Percentiles rank a stretch among this genome's conserved stretches.
phyloP scores from a whole-genome alignment of 2,329 filamentous ascomycete genomes.

The Microcyclospora pomicola region DNA sequence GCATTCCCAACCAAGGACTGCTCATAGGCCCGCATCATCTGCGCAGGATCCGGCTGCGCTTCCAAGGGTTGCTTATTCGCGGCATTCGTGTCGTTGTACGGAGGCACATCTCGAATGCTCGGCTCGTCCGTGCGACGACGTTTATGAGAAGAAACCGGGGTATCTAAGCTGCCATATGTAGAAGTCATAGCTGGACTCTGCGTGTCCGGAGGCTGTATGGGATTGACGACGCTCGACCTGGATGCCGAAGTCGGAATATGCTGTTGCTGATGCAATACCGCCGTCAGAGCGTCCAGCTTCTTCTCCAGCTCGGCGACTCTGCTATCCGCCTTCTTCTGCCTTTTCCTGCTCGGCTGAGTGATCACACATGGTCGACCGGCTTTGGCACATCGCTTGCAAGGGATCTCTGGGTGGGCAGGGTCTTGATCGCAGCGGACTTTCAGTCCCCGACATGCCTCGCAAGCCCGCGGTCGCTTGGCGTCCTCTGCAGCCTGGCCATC shows the following conservation, averaged over 20 bases:
- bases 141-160: slow-evolving; percentile 7
- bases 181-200: neutral
- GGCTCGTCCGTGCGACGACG: slow-evolving; percentile 13
- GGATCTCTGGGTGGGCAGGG: slow-evolving; percentile 43
- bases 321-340: slow-evolving; percentile 84
- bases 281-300: slow-evolving; percentile 81
- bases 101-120: neutral
- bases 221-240: neutral
- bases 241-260: slow-evolving; percentile 4
- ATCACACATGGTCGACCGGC: slow-evolving; percentile 64
- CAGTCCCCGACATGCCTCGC: slow-evolving; percentile 34
- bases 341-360: slow-evolving; percentile 60
- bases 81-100: neutral
- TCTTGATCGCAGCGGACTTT: slow-evolving; percentile 74
- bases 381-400: slow-evolving; percentile 57
- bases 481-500: slow-evolving; percentile 17
- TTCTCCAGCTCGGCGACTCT: slow-evolving; percentile 81
- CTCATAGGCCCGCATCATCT: slow-evolving; percentile 1
- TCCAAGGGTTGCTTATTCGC: neutral
- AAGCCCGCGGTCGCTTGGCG: slow-evolving; percentile 33
- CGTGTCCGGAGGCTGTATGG: neutral
- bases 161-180: neutral
- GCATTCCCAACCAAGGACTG: slow-evolving; percentile 3
- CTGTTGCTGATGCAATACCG: slow-evolving; percentile 52
- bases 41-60: slow-evolving; percentile 1